Base-by-base conservation (phyloP, 176 grass and related monocot species). In the Triticum aestivum region DNA sequence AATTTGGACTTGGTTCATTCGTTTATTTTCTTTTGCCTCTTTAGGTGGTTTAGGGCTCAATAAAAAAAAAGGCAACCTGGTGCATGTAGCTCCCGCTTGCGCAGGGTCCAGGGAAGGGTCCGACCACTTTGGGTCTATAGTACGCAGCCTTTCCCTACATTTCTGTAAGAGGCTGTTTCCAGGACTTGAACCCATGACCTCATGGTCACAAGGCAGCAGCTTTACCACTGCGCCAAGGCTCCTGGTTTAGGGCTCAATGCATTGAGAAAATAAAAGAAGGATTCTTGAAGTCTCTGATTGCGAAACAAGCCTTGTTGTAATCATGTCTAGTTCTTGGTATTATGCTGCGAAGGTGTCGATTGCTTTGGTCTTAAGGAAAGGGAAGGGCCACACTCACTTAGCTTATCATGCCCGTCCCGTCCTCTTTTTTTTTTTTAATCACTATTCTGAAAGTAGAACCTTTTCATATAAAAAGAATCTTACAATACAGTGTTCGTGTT, bases 361-460 rank as follows among this genome's bases (percentile, higher is more conserved):
- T 91, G 75, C 85, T 91, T 87, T 69, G 75, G n/a, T 68, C 81
- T 80, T 80, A 87, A 87, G 80, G 21, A 87, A 91, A 80, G 7
- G 2, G 61, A 84, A 29, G 85, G 75, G 4, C 61, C 89, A 84
- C 27, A 74, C 21, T 51, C 42, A 49, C n/a, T 45, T 49, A 61
- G 18, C 35, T 47, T 87, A 33, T 67, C 74, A 61, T 59, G 34
- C 5, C 4, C 74, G 79, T 56, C 7, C 7, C 34, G 11, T 39
- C 10, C 10, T 30, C 13, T 30, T n/a, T 34, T 30, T 44, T 35
- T 27, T 17, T 88, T 79, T 4, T 17, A 73, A 14, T 15, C 52
- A 56, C 4, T 42, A 4, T 30, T 59, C 74, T 58, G 26, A 51
- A 89, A 73, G 58, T 59, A 30, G 20, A 79, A 70, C 33, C 15